These are phyloP conservation scores for Brettanomyces naardenensis DNA, from an alignment of 805 yeast species.

Conservation along the genomic window DNA sequence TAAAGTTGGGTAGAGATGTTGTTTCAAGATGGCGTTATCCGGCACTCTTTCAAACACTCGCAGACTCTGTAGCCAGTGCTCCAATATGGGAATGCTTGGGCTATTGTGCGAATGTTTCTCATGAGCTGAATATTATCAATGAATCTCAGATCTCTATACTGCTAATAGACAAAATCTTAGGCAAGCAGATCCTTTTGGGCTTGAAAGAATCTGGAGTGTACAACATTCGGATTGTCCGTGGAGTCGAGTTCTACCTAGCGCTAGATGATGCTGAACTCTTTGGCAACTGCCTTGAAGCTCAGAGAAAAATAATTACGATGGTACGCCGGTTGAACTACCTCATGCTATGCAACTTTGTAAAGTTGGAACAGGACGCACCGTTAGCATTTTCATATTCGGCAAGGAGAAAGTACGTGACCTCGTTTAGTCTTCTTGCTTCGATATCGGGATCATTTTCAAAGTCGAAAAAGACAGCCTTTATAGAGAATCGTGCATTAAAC, in stretches of 20 bases:
- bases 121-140: background rate
- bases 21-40: too few species aligned
- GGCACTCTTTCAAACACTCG: background rate
- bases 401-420: slow-evolving; percentile 12
- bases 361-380: slow-evolving; percentile 21
- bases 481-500: slow-evolving; percentile 14
- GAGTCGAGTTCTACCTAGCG: background rate
- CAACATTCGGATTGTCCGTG: slow-evolving; percentile 2
- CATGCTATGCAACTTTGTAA: slow-evolving; percentile 16
- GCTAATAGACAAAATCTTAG: slow-evolving; percentile 7
- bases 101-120: background rate
- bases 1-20: too few species aligned
- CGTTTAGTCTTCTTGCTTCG: slow-evolving; percentile 10
- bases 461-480: slow-evolving; percentile 10
- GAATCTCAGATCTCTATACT: slow-evolving; percentile 6
- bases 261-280: slow-evolving; percentile 1
- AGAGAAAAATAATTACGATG: too few species aligned
- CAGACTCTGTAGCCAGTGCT: background rate
- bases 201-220: slow-evolving; percentile 2
- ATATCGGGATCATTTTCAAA: slow-evolving; percentile 14
- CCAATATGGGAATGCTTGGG: slow-evolving; percentile 1
- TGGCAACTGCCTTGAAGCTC: slow-evolving; percentile 6
- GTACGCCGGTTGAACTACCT: slow-evolving; percentile 22
- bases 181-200: slow-evolving; percentile 3
- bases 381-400: slow-evolving; percentile 22